These are phyloP conservation scores for Cucurbita maxima DNA, from an alignment of 306 rosid genomes.

Conservation along the genomic window DNA sequence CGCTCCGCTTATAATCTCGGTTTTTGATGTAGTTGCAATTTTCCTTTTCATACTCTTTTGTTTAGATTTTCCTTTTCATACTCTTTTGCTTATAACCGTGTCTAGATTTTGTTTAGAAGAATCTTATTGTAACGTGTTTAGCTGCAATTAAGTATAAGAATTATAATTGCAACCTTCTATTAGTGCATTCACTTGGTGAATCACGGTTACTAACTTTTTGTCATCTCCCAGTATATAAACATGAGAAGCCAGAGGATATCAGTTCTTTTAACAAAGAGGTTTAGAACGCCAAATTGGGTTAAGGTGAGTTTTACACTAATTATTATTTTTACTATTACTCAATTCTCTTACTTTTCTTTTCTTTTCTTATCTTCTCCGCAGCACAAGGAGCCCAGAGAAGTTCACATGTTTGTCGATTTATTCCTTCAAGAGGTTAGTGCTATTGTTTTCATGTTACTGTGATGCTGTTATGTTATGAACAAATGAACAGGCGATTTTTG, in stretches of 20 bases:
- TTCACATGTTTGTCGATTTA: constrained; percentile 90
- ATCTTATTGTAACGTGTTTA: not conserved
- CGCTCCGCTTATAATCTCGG: too few relatives aligned
- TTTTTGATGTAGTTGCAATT: not conserved
- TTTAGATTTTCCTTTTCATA: not conserved
- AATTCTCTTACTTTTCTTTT: not conserved
- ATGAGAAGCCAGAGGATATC: constrained; percentile 76
- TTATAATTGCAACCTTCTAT: not conserved
- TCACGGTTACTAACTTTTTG: not conserved
- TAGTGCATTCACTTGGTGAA: not conserved
- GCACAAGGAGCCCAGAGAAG: constrained; percentile 98
- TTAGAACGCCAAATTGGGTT: constrained; percentile 79
- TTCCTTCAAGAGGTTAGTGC: constrained; percentile 78
- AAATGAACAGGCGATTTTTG: not conserved
- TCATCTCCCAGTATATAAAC: constrained; percentile 53
- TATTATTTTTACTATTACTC: not conserved
- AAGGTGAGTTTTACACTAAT: constrained; percentile 35
- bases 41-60: not conserved
- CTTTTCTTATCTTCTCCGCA: constrained; percentile 26
- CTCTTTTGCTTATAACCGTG: not conserved
- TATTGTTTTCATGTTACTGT: not conserved
- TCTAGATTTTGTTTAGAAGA: not conserved
- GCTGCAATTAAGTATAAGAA: not conserved
- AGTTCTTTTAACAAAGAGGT: constrained; percentile 73
- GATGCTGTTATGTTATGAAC: not conserved